Evolutionary conservation across 2,329 filamentous ascomycete species (phyloP), one percentile per base, ranked within the genome.

Genomic region (Cladosporium sp.): DNA sequence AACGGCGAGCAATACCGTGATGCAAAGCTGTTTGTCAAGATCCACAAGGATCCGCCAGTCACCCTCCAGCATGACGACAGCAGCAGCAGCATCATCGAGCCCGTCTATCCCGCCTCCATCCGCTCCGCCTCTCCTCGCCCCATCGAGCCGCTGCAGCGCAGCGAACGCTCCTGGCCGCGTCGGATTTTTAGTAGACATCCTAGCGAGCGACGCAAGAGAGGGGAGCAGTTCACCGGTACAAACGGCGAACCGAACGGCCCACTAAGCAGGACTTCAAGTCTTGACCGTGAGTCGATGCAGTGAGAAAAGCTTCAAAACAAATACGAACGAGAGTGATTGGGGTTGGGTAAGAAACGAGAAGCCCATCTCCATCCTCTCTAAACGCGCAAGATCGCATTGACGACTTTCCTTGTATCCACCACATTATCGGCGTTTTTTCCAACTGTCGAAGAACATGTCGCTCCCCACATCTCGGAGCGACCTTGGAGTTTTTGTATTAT

Each of bases 1-100:
- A 87, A 89, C 55, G 93, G 91, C 53, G 91, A 96, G 60, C 88
- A 91, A 60, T 97, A 94, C 66, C 78, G 96, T 38, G 96, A 96
- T 70, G 95, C 93, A 2, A 94, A 90, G 9, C 76, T 98, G 13
- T 95, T 97, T 69, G 95, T 91, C 73, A 85, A 84, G 62, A 87
- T 97, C 70, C 83, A 83, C 58, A 86, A 82, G 57, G 73, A 79
- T 53, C 53, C 58, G 13, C 61, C 62, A 1, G 52, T 62, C 35
- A 55, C 61, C 7, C 49, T 62, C 42, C 61, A 60, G 43, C 56
- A 59, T 35, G 58, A 64, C 56, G 55, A 66, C 38, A 55, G 53
- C 25, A 56, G 54, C 20, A 57, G 61, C 41, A 58, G 59, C 30
- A 49, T 56, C 47, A 54, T 57, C 41, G 61, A 63, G 13, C 49